Evolutionary conservation across 192 early-diverging fungal genomes (phyloP).

Genomic region (Radiomyces spectabilis): DNA sequence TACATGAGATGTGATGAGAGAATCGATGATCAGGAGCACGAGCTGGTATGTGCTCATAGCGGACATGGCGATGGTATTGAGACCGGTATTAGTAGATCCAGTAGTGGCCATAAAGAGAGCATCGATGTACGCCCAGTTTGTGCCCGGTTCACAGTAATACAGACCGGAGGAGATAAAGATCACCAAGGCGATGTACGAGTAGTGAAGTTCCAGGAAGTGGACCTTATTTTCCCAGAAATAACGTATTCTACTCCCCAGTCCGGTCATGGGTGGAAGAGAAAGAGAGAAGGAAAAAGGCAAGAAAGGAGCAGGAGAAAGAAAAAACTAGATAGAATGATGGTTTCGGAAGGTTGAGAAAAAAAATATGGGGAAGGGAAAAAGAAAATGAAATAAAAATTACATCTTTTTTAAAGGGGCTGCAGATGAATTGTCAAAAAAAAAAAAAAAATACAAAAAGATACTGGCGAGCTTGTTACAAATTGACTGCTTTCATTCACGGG

Average conservation of each 20-base stretch:
- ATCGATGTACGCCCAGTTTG: slow-evolving; percentile 19
- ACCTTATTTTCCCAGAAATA: slow-evolving; percentile 15
- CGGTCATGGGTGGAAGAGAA: background rate
- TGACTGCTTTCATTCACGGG: no score
- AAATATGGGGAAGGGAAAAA: background rate
- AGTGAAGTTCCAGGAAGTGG: slow-evolving; percentile 31
- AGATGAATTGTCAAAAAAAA: no score
- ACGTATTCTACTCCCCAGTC: background rate
- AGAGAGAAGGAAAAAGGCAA: background rate
- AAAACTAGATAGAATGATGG: background rate
- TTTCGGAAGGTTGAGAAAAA: slow-evolving; percentile 7
- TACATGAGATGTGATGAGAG: slow-evolving; percentile 19
- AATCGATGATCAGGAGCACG: slow-evolving; percentile 7
- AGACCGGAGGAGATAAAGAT: slow-evolving; percentile 13
- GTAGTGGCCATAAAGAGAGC: slow-evolving; percentile 21
- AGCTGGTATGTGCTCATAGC: slow-evolving; percentile 13
- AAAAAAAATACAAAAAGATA: no score
- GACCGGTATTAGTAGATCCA: slow-evolving; percentile 21
- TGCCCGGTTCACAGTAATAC: slow-evolving; percentile 15
- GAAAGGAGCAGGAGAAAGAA: slow-evolving; percentile 6
- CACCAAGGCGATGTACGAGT: slow-evolving; percentile 15
- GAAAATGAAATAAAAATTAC: slow-evolving; percentile 9
- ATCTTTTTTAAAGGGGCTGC: no score
- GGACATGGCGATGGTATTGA: slow-evolving; percentile 22
- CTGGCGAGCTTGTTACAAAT: no score